Conservation (phyloP, 768 basidiomycete genomes). For the Termitomyces heimii region DNA sequence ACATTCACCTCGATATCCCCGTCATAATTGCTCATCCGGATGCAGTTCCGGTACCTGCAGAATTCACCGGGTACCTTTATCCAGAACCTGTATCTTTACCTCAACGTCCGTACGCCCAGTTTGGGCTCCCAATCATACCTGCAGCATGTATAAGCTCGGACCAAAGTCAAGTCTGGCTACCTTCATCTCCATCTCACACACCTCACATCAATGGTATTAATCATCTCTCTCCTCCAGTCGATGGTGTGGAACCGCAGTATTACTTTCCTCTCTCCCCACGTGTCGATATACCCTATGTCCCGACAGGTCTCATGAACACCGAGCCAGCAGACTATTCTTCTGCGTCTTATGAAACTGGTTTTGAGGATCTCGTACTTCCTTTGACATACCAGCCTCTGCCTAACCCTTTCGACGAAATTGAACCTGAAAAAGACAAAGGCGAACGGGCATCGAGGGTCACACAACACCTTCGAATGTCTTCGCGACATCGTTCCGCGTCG, state of each 20-base stretch:
- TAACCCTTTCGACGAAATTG: constrained; percentile 10
- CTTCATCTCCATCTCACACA: constrained; percentile 26
- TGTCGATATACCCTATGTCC: constrained; percentile 10
- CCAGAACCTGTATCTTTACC: constrained; percentile 16
- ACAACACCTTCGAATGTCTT: constrained; percentile 51
- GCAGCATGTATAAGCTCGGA: constrained; percentile 30
- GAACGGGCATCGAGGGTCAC: constrained; percentile 52
- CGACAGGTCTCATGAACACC: constrained; percentile 10
- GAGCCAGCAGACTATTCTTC: constrained; percentile 2
- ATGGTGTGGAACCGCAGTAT: constrained; percentile 22
- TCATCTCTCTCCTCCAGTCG: constrained; percentile 20
- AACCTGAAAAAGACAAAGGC: constrained; percentile 55
- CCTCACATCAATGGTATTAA: constrained; percentile 21
- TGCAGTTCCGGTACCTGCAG: constrained; percentile 31
- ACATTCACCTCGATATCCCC: constrained; percentile 59
- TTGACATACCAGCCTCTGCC: constrained; percentile 11
- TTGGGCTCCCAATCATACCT: constrained; percentile 27
- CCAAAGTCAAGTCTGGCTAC: constrained; percentile 47
- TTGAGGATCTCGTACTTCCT: constrained; percentile 11
- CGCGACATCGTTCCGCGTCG: constrained; percentile 57
- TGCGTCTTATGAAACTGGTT: constrained; percentile 12
- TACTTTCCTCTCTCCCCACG: constrained; percentile 24
- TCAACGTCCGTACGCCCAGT: constrained; percentile 28
- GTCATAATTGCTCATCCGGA: constrained; percentile 59
- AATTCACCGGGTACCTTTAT: constrained; percentile 15